Evolutionary conservation across 768 basidiomycete species (phyloP), one percentile per base, ranked within the genome.

Genomic region (Mycena crocata): DNA sequence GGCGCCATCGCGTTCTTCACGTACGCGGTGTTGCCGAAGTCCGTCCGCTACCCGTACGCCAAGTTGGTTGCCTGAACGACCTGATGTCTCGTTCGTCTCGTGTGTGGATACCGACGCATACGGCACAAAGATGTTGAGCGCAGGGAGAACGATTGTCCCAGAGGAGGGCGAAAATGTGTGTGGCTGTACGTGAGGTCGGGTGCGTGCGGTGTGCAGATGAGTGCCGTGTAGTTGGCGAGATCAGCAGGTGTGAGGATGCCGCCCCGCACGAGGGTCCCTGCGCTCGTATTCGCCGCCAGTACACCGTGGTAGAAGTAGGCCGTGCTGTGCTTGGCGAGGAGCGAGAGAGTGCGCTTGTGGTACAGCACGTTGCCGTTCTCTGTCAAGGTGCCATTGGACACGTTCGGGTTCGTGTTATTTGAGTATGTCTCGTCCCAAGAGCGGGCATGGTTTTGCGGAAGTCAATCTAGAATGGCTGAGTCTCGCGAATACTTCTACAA

Each of bases 381-480:
- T 4, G 70, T 48, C 13, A 75, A 46, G 0, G 65, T 74, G 17
- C 75, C 75, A 46, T 76, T 74, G 0, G 75, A 74, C 28, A 74
- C 75, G 48, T n/a, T n/a, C n/a, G n/a, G n/a, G n/a, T n/a, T n/a
- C n/a, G n/a, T n/a, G n/a, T n/a, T n/a, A n/a, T n/a, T n/a, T n/a
- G n/a, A n/a, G n/a, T 76, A 76, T 1, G 69, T 66, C 42, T 76
- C 75, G 7, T 86, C 13, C 89, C 81, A 30, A 79, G 76, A 1
- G 80, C 82, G 0, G 92, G 90, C 10, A 88, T 1, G 84, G 57
- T 86, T 72, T 93, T 92, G 9, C 92, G 85, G 75, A 89, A 93
- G 77, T 93, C 91, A 46, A 93, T 81, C 26, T 79, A n/a, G n/a
- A n/a, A n/a, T n/a, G n/a, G n/a, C n/a, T 39, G 81, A 81, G 64